A percentile compares a stretch with the other conserved stretches of the same genome.
Evolutionary conservation across 371 early-diverging fungal species (phyloP).

Genomic region (Lichtheimia ramosa): DNA sequence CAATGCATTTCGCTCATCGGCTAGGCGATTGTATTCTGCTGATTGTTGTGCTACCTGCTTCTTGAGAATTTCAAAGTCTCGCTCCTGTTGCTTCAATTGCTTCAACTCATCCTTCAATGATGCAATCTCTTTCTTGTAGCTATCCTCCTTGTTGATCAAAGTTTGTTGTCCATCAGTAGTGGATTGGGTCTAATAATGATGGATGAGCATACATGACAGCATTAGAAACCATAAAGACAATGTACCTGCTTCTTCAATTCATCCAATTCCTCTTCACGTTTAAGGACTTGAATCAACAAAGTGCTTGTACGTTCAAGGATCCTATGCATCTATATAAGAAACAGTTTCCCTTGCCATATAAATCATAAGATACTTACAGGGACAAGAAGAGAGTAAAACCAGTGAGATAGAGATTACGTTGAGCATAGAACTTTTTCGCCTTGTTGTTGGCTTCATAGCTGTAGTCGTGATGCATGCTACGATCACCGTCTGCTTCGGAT

Average conservation of each 20-base stretch:
- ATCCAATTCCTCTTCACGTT: constrained; percentile 69
- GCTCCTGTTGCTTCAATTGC: constrained; percentile 52
- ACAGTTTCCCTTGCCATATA: not conserved
- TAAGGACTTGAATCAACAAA: constrained; percentile 68
- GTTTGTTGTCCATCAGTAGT: constrained; percentile 29
- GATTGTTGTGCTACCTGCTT: constrained; percentile 73
- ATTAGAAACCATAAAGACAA: not conserved
- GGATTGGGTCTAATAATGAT: constrained; percentile 9
- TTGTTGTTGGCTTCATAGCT: constrained; percentile 63
- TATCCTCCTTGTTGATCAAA: constrained; percentile 31
- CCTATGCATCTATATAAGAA: constrained; percentile 15
- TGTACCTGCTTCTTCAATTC: constrained; percentile 53
- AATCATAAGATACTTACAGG: constrained; percentile 43
- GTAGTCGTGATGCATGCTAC: constrained; percentile 35
- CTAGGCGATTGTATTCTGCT: constrained; percentile 74
- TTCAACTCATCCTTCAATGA: constrained; percentile 45
- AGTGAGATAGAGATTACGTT: constrained; percentile 88
- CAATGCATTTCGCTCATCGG: constrained; percentile 66
- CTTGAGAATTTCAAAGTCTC: constrained; percentile 74
- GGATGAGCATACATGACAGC: not conserved
- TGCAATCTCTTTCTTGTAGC: constrained; percentile 31
- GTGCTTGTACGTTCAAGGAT: constrained; percentile 78
- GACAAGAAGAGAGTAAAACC: constrained; percentile 89
- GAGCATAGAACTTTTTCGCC: constrained; percentile 82
- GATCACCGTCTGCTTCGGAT: constrained; percentile 31